A percentile compares a stretch with the other conserved stretches of the same genome.
phyloP scores from a whole-genome alignment of 352 stramenopile genomes.

The Achlya hypogyna region DNA sequence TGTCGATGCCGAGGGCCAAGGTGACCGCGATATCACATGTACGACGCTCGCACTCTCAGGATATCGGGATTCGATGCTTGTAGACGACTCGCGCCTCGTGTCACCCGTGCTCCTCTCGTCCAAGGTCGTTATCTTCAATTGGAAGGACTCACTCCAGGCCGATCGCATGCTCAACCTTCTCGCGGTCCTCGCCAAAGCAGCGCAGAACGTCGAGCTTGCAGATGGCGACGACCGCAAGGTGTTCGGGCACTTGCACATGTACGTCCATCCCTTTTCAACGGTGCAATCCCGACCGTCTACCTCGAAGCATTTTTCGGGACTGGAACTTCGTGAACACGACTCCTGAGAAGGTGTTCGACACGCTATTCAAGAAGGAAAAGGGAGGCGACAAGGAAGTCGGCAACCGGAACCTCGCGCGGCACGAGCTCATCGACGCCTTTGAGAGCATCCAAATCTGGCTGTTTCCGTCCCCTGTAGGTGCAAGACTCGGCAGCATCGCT shows the following conservation, averaged over 20 bases:
- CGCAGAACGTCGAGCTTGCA: constrained; percentile 68
- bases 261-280: constrained; percentile 22
- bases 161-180: constrained; percentile 81
- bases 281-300: not conserved
- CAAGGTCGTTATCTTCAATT: constrained; percentile 85
- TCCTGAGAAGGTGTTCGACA: constrained; percentile 64
- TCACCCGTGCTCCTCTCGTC: constrained; percentile 76
- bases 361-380: constrained; percentile 79
- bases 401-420: constrained; percentile 63
- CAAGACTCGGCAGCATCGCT: too few species aligned
- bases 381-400: constrained; percentile 70
- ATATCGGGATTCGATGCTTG: not conserved
- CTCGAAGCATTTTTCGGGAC: constrained; percentile 78
- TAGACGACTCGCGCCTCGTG: constrained; percentile 74
- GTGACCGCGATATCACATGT: constrained; percentile 81
- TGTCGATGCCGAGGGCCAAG: constrained; percentile 77
- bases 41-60: constrained; percentile 20
- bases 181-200: constrained; percentile 63
- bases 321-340: constrained; percentile 84
- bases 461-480: constrained; percentile 70
- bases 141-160: constrained; percentile 80
- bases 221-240: constrained; percentile 72
- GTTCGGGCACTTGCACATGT: constrained; percentile 84
- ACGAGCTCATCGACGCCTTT: constrained; percentile 69
- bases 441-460: constrained; percentile 83